Base-by-base conservation (phyloP, 1,139 yeast species). In the Geotrichum restrictum region DNA sequence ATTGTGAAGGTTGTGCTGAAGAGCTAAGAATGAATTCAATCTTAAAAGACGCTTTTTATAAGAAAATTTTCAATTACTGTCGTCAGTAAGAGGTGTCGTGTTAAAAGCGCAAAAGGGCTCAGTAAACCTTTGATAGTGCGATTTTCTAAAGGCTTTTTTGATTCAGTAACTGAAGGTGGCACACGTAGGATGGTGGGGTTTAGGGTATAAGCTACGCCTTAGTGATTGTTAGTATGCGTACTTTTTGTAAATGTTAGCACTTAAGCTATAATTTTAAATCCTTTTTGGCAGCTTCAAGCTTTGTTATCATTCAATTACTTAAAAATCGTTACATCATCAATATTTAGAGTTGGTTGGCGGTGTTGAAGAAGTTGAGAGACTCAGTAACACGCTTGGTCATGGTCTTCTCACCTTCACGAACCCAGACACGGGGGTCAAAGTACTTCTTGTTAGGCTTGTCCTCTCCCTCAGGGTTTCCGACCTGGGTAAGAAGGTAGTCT, bases 401-500 rank as follows among this genome's bases (percentile, higher is more conserved):
- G 73, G 98, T 89, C 91, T 89, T 88, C 81, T 93, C 99, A 81
- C 98, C 98, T 78, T 91, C 98, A 82, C 98, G 91, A 65, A 93
- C 97, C 98, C 98, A 93, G 76, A 91, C 98, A 85, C 99, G 93
- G 78, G 99, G 99, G 79, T 93, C 99, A 73, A 88, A 93, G 88
- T 77, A 89, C 80, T 91, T 91, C 89, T 91, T 91, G 70, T 72
- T 71, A 79, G 98, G 98, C 82, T 89, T 88, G 79, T 93, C 98
- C 54, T 78, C 94, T 74, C 98, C 98, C 31, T 93, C 97, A 77
- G 99, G 98, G 94, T 93, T 93, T 77, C 98, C 98, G 70, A 93
- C 96, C 75, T 78, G 87, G 55, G 86, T 62, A 78, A 80, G 66
- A 67, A 93, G 74, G 85, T 93, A 93, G 74, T 91, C 98, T 84